These are phyloP conservation scores for Madurella mycetomatis DNA, from an alignment of 2,329 filamentous ascomycete species.

Conservation along the genomic window DNA sequence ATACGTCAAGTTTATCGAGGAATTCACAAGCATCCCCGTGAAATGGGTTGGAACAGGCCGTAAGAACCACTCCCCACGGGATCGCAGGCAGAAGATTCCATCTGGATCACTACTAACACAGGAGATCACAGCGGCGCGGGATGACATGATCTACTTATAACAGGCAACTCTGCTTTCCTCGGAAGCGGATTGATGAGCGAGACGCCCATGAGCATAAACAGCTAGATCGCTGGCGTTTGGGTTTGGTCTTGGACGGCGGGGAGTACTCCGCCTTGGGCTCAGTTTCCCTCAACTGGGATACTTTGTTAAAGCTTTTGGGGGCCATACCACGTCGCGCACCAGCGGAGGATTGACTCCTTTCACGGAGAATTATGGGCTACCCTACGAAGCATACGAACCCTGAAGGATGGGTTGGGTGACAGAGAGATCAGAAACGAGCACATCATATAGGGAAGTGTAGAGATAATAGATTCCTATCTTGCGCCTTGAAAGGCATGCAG, in stretches of 20 bases:
- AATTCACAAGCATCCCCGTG: conserved; percentile 52
- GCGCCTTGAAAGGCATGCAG: background rate
- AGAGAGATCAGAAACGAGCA: background rate
- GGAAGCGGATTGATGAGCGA: background rate
- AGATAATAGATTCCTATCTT: background rate
- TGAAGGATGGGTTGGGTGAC: background rate
- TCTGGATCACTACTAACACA: background rate
- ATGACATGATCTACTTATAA: conserved; percentile 24
- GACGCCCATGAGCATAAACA: background rate
- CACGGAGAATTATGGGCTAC: too few relatives aligned
- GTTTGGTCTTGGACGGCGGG: background rate
- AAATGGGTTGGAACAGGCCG: conserved; percentile 28
- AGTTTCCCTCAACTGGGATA: background rate
- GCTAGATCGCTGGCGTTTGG: background rate
- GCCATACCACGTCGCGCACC: background rate
- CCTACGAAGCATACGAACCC: too few relatives aligned
- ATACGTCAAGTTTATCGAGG: conserved; percentile 63
- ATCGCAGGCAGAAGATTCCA: background rate
- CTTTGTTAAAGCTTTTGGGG: too few relatives aligned
- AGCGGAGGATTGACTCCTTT: background rate
- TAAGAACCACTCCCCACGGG: conserved; percentile 1
- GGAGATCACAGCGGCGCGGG: conserved; percentile 13
- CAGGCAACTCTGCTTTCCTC: background rate
- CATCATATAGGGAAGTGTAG: background rate
- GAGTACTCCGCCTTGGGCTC: background rate